Evolutionary conservation across 2,329 filamentous ascomycete genomes (phyloP).

Genomic region (Neocucurbitaria cava): DNA sequence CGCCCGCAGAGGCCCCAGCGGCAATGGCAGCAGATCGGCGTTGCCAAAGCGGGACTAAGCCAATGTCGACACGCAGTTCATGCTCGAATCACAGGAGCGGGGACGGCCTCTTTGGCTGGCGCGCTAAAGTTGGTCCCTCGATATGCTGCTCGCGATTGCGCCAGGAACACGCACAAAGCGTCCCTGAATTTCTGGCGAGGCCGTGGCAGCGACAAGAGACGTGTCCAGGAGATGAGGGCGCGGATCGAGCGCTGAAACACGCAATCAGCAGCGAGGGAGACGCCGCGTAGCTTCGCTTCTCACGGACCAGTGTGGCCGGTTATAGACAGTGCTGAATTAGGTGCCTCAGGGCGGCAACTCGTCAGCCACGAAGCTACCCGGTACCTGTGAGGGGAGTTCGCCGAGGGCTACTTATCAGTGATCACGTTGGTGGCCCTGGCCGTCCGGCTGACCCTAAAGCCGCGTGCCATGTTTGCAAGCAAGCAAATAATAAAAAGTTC

Average conservation of each 20-base stretch:
- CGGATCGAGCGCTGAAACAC: slow-evolving; percentile 20
- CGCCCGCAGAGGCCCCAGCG: slow-evolving; percentile 27
- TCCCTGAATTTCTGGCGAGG: slow-evolving; percentile 15
- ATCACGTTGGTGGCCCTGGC: slow-evolving; percentile 25
- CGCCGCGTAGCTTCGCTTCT: slow-evolving; percentile 7
- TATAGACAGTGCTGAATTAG: slow-evolving; percentile 13
- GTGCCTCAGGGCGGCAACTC: slow-evolving; percentile 13
- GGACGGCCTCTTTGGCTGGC: slow-evolving; percentile 13
- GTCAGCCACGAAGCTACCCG: slow-evolving; percentile 22
- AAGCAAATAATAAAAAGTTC: slow-evolving; percentile 28
- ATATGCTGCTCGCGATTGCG: slow-evolving; percentile 17
- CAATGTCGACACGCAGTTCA: slow-evolving; percentile 13
- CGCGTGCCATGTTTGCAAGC: slow-evolving; percentile 28
- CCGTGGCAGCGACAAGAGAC: background rate
- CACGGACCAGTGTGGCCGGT: slow-evolving; percentile 14
- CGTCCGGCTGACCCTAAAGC: slow-evolving; percentile 29
- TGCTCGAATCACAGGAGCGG: slow-evolving; percentile 32
- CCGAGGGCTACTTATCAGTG: slow-evolving; percentile 27
- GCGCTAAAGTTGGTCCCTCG: slow-evolving; percentile 22
- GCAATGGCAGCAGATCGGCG: slow-evolving; percentile 31
- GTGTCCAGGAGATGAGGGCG: slow-evolving; percentile 4
- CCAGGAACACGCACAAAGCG: slow-evolving; percentile 34
- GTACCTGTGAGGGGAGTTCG: slow-evolving; percentile 20
- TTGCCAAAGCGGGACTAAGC: slow-evolving; percentile 20
- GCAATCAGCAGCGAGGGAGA: slow-evolving; percentile 16